phyloP scores from a whole-genome alignment of 495 filamentous ascomycete species.

The Talaromyces trachyspermus region DNA sequence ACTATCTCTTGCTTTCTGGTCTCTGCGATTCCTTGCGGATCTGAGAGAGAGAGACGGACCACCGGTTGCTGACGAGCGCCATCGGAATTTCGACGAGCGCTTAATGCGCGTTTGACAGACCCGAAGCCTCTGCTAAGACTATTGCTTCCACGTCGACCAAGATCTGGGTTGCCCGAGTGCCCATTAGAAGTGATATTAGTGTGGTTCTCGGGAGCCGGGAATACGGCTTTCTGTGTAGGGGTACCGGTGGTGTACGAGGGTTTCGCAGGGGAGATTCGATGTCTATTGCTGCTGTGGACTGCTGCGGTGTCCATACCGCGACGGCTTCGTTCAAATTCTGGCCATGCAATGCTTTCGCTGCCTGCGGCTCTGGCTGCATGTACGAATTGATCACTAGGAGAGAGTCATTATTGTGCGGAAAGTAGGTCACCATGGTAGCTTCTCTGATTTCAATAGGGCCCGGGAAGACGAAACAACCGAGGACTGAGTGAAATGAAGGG shows the following conservation, averaged over 20 bases:
- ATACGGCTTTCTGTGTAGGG: slow-evolving; percentile 69
- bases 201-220: slow-evolving; percentile 61
- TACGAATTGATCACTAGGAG: slow-evolving; percentile 69
- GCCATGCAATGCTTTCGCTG: slow-evolving; percentile 15
- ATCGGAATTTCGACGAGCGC: slow-evolving; percentile 51
- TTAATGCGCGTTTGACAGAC: slow-evolving; percentile 51
- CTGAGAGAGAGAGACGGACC: slow-evolving; percentile 38
- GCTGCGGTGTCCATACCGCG: slow-evolving; percentile 29
- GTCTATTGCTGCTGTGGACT: slow-evolving; percentile 32
- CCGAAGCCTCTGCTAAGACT: slow-evolving; percentile 41
- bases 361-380: slow-evolving; percentile 25
- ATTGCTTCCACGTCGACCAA: slow-evolving; percentile 33
- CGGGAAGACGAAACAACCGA: slow-evolving; percentile 46
- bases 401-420: slow-evolving; percentile 80
- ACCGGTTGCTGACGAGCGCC: slow-evolving; percentile 25
- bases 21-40: slow-evolving; percentile 37
- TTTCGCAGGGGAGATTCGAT: slow-evolving; percentile 68
- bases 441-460: slow-evolving; percentile 55
- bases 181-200: slow-evolving; percentile 35
- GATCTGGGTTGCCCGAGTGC: slow-evolving; percentile 31
- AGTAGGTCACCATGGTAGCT: slow-evolving; percentile 74
- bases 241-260: slow-evolving; percentile 62
- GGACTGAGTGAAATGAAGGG: slow-evolving; percentile 36
- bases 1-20: slow-evolving; percentile 38
- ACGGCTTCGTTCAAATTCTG: slow-evolving; percentile 14